A percentile compares a stretch with the other conserved stretches of the same genome.
Evolutionary conservation across 2,329 filamentous ascomycete species (phyloP).

Genomic region (Claviceps capensis): DNA sequence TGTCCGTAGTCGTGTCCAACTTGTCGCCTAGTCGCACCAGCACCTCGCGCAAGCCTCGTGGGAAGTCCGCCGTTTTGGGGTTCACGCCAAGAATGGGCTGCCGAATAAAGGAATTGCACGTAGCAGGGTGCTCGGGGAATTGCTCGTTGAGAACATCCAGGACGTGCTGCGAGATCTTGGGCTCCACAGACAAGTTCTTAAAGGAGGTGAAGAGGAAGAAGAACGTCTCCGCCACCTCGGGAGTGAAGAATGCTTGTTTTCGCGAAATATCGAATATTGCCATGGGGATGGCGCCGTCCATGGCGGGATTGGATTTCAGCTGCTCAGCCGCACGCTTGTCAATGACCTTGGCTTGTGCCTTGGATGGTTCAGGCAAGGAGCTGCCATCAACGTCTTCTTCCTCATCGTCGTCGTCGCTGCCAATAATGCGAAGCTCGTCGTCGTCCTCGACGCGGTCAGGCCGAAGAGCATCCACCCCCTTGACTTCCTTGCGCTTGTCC

Average conservation of each 20-base stretch:
- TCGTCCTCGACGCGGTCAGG: constrained; percentile 36
- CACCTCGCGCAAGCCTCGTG: constrained; percentile 51
- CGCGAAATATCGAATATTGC: constrained; percentile 81
- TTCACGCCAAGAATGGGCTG: constrained; percentile 55
- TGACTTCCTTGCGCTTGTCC: constrained; percentile 52
- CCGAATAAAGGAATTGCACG: constrained; percentile 57
- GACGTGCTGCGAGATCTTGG: constrained; percentile 60
- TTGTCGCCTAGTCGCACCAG: constrained; percentile 47
- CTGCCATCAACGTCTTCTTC: constrained; percentile 29
- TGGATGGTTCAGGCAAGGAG: constrained; percentile 31
- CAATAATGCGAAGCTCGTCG: constrained; percentile 29
- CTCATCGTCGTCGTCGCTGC: constrained; percentile 32
- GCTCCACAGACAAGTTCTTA: constrained; percentile 47
- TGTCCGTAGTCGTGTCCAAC: constrained; percentile 31
- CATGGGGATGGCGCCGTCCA: constrained; percentile 85
- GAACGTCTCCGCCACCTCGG: constrained; percentile 57
- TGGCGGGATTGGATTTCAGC: constrained; percentile 63
- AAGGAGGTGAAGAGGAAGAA: constrained; percentile 70
- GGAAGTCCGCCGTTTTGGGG: constrained; percentile 54
- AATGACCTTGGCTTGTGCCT: constrained; percentile 28
- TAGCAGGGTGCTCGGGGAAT: constrained; percentile 47
- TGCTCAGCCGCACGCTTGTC: constrained; percentile 31
- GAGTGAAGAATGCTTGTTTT: constrained; percentile 59
- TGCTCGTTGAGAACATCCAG: constrained; percentile 47
- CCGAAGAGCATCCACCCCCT: constrained; percentile 24